Conservation (phyloP, 2,329 filamentous ascomycete species). For the Paecilomyces variotii region DNA sequence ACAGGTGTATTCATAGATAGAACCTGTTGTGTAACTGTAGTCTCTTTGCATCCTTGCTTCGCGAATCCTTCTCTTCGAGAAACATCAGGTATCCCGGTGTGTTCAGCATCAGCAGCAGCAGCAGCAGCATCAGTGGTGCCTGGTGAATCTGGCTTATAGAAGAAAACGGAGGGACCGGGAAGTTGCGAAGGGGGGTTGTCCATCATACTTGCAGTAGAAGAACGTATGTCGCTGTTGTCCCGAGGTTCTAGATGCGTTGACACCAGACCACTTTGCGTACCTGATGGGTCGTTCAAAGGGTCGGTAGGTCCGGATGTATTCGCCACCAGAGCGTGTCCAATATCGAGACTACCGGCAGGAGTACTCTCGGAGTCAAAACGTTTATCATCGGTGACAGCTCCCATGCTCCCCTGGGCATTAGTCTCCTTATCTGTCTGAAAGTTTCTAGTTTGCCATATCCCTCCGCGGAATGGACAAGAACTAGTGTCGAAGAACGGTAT, state of each 20-base stretch:
- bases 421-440: constrained; percentile 34
- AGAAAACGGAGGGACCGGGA: constrained; percentile 56
- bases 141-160: constrained; percentile 54
- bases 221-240: constrained; percentile 12
- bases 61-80: background rate
- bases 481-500: constrained; percentile 80
- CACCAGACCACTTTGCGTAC: constrained; percentile 20
- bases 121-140: constrained; percentile 44
- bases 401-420: constrained; percentile 30
- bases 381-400: constrained; percentile 10
- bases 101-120: constrained; percentile 45
- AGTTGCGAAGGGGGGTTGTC: constrained; percentile 43
- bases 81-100: background rate
- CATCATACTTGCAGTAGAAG: constrained; percentile 25
- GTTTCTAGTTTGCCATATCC: constrained; percentile 58
- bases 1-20: background rate
- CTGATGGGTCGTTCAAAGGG: constrained; percentile 13
- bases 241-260: constrained; percentile 15
- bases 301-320: constrained; percentile 25
- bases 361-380: constrained; percentile 11
- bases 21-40: background rate
- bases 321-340: constrained; percentile 26
- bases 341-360: constrained; percentile 19
- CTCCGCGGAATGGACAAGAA: constrained; percentile 71
- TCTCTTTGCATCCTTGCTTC: background rate